Conservation (phyloP, 1,139 yeast genomes). For the Yamadazyma sp. region DNA sequence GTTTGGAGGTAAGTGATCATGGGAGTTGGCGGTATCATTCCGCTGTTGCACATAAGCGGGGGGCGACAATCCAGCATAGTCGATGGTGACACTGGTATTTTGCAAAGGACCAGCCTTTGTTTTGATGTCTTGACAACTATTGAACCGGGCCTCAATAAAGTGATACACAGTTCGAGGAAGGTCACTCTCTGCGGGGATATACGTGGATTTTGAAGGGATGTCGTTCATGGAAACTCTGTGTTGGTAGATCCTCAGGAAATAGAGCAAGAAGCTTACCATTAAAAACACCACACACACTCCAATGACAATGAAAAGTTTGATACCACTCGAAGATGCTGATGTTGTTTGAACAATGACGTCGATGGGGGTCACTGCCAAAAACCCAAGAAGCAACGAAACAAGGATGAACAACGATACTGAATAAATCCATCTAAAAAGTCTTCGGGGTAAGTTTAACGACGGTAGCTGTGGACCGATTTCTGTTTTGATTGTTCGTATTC, state of each 20-base stretch:
- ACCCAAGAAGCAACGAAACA: conserved; percentile 50
- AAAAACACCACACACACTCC: conserved; percentile 67
- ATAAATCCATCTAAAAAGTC: conserved; percentile 51
- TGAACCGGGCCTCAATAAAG: conserved; percentile 37
- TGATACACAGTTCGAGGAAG: conserved; percentile 51
- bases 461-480: conserved; percentile 17
- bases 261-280: conserved; percentile 47
- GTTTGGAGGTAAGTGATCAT: conserved; percentile 54
- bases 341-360: conserved; percentile 72
- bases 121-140: conserved; percentile 47
- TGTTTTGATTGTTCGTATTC: conserved; percentile 8
- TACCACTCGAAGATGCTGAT: conserved; percentile 51
- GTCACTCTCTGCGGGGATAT: conserved; percentile 69
- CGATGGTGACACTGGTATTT: conserved; percentile 36
- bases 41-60: conserved; percentile 38
- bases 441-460: conserved; percentile 28
- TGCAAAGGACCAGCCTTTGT: conserved; percentile 52
- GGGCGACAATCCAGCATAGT: conserved; percentile 65
- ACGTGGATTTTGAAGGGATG: conserved; percentile 64
- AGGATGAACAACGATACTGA: conserved; percentile 55
- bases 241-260: conserved; percentile 55
- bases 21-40: conserved; percentile 26
- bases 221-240: conserved; percentile 62
- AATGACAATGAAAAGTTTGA: conserved; percentile 75
- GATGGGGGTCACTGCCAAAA: conserved; percentile 68